Conservation (phyloP, 192 early-diverging fungal genomes). For the Rhizophagus clarus region DNA sequence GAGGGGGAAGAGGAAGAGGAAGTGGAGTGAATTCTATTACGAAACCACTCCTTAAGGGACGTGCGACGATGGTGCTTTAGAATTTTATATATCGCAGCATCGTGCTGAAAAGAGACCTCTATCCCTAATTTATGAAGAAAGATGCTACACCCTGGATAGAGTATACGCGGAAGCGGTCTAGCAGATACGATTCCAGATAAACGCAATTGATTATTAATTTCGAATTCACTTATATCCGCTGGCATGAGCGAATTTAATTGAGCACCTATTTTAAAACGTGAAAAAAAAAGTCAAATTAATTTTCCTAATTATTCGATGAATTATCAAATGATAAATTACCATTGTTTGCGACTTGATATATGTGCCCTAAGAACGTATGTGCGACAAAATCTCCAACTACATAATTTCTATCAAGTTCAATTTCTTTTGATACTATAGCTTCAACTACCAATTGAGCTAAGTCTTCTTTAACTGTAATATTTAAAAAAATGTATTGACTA, state of each 20-base stretch:
- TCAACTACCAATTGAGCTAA: constrained; percentile 1
- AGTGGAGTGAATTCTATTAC: background rate
- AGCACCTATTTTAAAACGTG: background rate
- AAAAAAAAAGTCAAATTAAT: background rate
- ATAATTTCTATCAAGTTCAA: constrained; percentile 11
- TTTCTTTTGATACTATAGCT: background rate
- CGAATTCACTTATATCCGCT: background rate
- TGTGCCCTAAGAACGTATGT: background rate
- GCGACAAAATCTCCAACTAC: constrained; percentile 15
- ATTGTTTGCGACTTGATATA: constrained; percentile 8
- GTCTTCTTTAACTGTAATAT: constrained; percentile 16
- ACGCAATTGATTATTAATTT: constrained; percentile 2
- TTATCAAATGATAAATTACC: background rate
- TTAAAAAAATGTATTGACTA: constrained; percentile 5
- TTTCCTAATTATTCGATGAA: background rate
- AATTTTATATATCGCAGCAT: constrained; percentile 3
- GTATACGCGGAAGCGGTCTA: background rate
- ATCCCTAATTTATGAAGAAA: constrained; percentile 13
- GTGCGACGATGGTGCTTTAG: background rate
- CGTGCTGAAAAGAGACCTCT: constrained; percentile 8
- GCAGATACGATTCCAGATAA: constrained; percentile 20
- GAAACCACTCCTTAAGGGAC: background rate
- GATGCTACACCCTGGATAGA: constrained; percentile 9
- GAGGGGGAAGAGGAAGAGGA: too few species aligned
- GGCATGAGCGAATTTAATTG: background rate